phyloP scores from a whole-genome alignment of 2,329 filamentous ascomycete species.

The Pseudogymnoascus sp. region DNA sequence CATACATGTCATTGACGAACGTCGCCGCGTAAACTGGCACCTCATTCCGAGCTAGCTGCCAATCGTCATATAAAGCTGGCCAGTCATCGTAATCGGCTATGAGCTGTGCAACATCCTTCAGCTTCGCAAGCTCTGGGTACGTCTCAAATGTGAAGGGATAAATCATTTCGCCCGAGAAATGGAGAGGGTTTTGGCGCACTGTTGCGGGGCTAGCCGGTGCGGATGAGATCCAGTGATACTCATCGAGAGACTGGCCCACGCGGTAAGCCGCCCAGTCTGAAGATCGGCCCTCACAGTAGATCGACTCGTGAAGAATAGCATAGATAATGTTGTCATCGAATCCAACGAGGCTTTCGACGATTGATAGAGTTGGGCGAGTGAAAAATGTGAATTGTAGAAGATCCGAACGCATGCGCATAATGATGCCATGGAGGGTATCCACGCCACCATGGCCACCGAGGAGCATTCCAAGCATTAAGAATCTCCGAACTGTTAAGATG shows the following conservation, averaged over 20 bases:
- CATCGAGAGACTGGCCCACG: conserved; percentile 41
- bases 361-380: conserved; percentile 59
- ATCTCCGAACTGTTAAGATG: conserved; percentile 59
- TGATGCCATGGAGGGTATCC: conserved; percentile 63
- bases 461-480: conserved; percentile 67
- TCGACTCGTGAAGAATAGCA: conserved; percentile 75
- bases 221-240: conserved; percentile 40
- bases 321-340: conserved; percentile 79
- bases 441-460: conserved; percentile 76
- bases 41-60: conserved; percentile 63
- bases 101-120: conserved; percentile 60
- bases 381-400: conserved; percentile 69
- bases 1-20: conserved; percentile 87
- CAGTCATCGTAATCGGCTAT: conserved; percentile 63
- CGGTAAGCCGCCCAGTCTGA: conserved; percentile 70
- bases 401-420: conserved; percentile 64
- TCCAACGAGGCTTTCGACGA: conserved; percentile 56
- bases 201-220: conserved; percentile 24
- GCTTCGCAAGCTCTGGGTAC: conserved; percentile 62
- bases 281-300: conserved; percentile 64
- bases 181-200: conserved; percentile 46
- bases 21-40: conserved; percentile 81
- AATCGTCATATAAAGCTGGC: conserved; percentile 67
- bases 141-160: conserved; percentile 78
- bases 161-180: conserved; percentile 89